Percentiles rank a stretch among this genome's conserved stretches.
Evolutionary conservation across 2,329 filamentous ascomycete genomes (phyloP).

Genomic region (Penicillium sp.): DNA sequence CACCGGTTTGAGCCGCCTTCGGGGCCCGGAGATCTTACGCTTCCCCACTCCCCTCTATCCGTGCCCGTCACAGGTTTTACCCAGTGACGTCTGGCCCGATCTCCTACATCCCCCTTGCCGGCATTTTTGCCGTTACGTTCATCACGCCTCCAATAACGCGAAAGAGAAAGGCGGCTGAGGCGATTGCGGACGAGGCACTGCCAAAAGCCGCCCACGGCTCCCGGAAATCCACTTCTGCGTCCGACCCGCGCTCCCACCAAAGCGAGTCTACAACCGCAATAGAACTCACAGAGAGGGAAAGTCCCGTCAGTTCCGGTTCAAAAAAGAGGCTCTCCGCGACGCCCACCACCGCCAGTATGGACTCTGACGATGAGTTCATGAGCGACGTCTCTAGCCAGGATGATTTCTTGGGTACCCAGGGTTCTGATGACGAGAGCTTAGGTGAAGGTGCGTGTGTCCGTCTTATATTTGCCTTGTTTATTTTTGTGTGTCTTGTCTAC

Average conservation of each 20-base stretch:
- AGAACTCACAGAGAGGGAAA: slow-evolving; percentile 20
- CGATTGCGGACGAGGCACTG: slow-evolving; percentile 30
- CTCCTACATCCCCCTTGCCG: background rate
- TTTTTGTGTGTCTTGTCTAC: background rate
- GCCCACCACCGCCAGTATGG: slow-evolving; percentile 65
- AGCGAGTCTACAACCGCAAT: slow-evolving; percentile 18
- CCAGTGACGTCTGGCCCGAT: slow-evolving; percentile 7
- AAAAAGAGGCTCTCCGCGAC: slow-evolving; percentile 40
- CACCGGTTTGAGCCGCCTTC: background rate
- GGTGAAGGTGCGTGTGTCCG: slow-evolving; percentile 40
- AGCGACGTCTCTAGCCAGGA: slow-evolving; percentile 77
- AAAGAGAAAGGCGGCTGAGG: slow-evolving; percentile 56
- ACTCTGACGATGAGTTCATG: slow-evolving; percentile 94
- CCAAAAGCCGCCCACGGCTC: slow-evolving; percentile 30
- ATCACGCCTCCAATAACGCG: slow-evolving; percentile 55
- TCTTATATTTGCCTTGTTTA: background rate
- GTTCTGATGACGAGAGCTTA: slow-evolving; percentile 68
- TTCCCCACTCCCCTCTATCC: slow-evolving; percentile 11
- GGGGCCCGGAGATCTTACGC: slow-evolving; percentile 1
- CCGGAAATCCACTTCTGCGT: slow-evolving; percentile 26
- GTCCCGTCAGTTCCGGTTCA: slow-evolving; percentile 14
- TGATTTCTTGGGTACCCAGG: slow-evolving; percentile 63
- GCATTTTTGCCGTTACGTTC: slow-evolving; percentile 32
- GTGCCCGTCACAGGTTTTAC: slow-evolving; percentile 9
- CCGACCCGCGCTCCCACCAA: slow-evolving; percentile 30